These are phyloP conservation scores for Nigrograna mackinnonii DNA, from an alignment of 2,329 filamentous ascomycete species.

Conservation along the genomic window DNA sequence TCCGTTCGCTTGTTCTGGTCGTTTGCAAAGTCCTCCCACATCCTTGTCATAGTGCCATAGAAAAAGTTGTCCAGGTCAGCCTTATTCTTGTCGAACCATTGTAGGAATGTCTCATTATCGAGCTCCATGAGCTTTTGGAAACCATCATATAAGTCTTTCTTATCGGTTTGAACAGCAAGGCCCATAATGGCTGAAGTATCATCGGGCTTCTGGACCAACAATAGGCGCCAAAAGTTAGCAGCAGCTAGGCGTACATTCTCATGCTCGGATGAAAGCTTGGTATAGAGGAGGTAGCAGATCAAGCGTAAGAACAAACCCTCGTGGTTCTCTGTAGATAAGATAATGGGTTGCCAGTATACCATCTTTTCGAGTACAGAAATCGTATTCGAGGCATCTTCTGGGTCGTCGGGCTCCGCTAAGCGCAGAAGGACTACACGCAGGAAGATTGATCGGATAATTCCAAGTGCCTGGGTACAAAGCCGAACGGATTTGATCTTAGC, in stretches of 20 bases:
- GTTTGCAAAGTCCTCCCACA: constrained; percentile 86
- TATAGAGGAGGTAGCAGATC: constrained; percentile 91
- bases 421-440: constrained; percentile 78
- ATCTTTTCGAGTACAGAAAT: constrained; percentile 80
- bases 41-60: constrained; percentile 75
- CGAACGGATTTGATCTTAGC: constrained; percentile 81
- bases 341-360: constrained; percentile 93
- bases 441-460: constrained; percentile 75
- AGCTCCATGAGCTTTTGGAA: constrained; percentile 85
- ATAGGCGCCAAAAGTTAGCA: constrained; percentile 85
- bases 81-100: constrained; percentile 85
- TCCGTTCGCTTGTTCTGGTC: constrained; percentile 80
- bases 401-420: constrained; percentile 80
- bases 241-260: constrained; percentile 72
- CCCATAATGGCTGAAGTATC: constrained; percentile 76
- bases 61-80: constrained; percentile 81
- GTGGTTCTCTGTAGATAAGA: constrained; percentile 75
- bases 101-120: constrained; percentile 84
- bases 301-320: constrained; percentile 84
- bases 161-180: constrained; percentile 70
- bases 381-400: constrained; percentile 64
- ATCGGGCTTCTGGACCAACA: constrained; percentile 89
- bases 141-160: constrained; percentile 71
- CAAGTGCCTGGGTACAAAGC: constrained; percentile 84
- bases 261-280: constrained; percentile 76